Base-by-base conservation (phyloP, 164 flowering plant species). In the Dillenia suffruticosa region DNA sequence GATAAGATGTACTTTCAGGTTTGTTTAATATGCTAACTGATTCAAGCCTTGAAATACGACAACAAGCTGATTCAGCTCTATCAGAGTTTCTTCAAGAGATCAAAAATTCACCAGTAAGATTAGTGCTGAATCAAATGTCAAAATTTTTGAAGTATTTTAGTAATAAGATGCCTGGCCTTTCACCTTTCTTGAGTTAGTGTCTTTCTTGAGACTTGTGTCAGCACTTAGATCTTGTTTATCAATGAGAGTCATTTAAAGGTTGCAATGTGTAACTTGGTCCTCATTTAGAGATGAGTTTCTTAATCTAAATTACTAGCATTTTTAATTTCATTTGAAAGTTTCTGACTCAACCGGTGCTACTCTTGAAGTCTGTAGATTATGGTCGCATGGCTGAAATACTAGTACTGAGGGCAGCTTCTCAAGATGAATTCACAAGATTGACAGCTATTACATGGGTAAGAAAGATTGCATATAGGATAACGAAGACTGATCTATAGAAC, bases 371-470 rank as follows among this genome's bases (percentile, higher is more conserved):
- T 84, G 97, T 94, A 91, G 99, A 94, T 86, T 94, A 91, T 79
- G 99, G 97, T 68, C 96, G 99, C 71, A 91, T 94, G 97, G 99
- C 99, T 71, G 97, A 91, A 73, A 94, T 94, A 63, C 76, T 94
- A 79, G 96, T 94, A 12, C 96, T 85, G 67, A 88, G 99, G 76
- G 99, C 97, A 46, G 82, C 77, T 68, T 84, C 97, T 61, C 75
- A 79, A 11, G 97, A 94, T 80, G 96, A 85, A 69, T 94, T 91
- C 78, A 94, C 99, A 46, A 79, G 99, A 62, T 72, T 84, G 78
- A 91, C 96, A 58, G 88, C 96, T 49, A 83, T 94, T 50, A 91
- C 97, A 44, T 94, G 99, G 99, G 98, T 94, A 86, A 68, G 82
- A 61, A 51, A 54, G 63, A 49, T 32, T 24, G 10, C 48, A 22